Base-by-base conservation (phyloP, 2,329 filamentous ascomycete species). In the Ophiostoma novo-ulmi region DNA sequence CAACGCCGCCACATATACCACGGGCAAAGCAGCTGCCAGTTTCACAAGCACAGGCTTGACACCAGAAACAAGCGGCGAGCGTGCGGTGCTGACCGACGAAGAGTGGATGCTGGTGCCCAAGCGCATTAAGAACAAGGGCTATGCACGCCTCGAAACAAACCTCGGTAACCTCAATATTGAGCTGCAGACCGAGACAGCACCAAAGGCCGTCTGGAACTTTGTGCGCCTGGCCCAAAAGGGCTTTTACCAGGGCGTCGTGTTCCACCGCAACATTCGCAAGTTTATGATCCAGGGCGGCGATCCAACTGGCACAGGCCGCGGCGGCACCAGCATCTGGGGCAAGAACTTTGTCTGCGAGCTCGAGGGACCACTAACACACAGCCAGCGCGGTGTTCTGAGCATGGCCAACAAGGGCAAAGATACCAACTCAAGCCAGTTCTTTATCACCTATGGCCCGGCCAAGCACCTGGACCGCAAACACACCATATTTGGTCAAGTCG, bases 361-460 rank as follows among this genome's bases (percentile, higher is more conserved):
- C 73, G 93, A 97, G 20, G 93, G 94, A 0, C 93, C 94, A 0
- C 80, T 93, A 58, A 91, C 89, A n/a, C 95, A 99, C 76, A 90
- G 93, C 77, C 82, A 85, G 0, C 85, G 94, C 38, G 95, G 95
- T 14, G 87, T 94, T 0, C 78, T 96, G 36, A 93, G 90, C 75
- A 99, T 99, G 95, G 95, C 95, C 58, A 99, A 99, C 80, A 99
- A 99, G 78, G 95, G 95, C 71, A 97, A 97, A 78, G 94, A 97
- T 77, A 98, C 94, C 31, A 99, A 99, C 80, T 95, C 92, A 10
- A 92, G 88, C 75, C 95, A 99, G 80, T 99, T 89, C 78, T 99
- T 98, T 83, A 91, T 99, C 77, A 92, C 91, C 0, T 99, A 99
- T 79, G 89, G 92, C 68, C 84, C 91, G 0, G 88, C 90, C 0